Base-by-base conservation (phyloP, 2,329 filamentous ascomycete species). In the Grosmannia serpens region DNA sequence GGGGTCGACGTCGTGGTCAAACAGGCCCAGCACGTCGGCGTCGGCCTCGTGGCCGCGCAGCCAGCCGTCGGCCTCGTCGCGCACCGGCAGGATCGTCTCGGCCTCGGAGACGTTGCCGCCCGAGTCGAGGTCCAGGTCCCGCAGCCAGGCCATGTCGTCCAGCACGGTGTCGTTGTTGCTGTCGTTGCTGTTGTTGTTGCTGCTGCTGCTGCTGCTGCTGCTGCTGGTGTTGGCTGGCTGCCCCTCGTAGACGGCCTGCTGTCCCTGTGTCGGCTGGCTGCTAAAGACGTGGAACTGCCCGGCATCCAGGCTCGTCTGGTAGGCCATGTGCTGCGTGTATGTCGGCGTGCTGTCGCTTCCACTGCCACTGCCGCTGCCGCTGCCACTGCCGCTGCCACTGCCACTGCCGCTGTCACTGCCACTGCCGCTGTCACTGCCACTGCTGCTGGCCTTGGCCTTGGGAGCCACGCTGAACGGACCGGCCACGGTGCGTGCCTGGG, bases 321-420 rank as follows among this genome's bases (percentile, higher is more conserved):
- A 60, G 11, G 46, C 11, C 58, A 62, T 62, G 17, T 57, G 55
- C 31, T 62, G 60, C 3, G 54, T 62, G 52, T 60, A 62, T 4
- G 47, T 58, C 10, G 47, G 56, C 22, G 60, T 53, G 15, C 15
- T 9, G 7, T 55, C 56, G 20, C 6, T 10, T 26, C 29, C 22
- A 24, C 7, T 20, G 7, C 20, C 26, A 4, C 44, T n/a, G 20
- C 20, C 13, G 13, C 38, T 44, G 38, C 38, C 5, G 38, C 38
- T 31, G 15, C 29, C 1, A 6, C n/a, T 13, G 33, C 52, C 22
- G 29, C 20, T 17, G 35, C 11, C 9, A 10, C 22, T 5, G 33
- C 4, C 33, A 35, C 3, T 3, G 52, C 4, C 7, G 33, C 31
- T 22, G 17, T 22, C 8, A 24, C 4, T 7, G 46, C 46, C 49